Evolutionary conservation across 495 filamentous ascomycete genomes (phyloP).

Genomic region (Penicillium coprophilum): DNA sequence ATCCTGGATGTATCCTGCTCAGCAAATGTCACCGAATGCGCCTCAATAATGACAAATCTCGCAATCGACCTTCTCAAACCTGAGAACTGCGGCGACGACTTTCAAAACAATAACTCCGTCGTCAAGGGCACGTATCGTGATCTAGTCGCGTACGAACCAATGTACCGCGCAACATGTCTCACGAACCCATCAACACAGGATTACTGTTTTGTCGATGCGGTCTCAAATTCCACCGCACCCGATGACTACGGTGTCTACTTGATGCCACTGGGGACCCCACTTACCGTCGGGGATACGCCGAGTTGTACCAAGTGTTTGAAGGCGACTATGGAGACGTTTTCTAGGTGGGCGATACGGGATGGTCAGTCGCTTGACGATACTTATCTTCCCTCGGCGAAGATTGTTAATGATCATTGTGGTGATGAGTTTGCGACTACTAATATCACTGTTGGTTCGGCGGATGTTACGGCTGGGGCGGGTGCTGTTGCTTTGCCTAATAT

Average conservation of each 20-base stretch:
- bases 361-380: constrained; percentile 55
- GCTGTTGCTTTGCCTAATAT: constrained; percentile 4
- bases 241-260: constrained; percentile 78
- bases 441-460: constrained; percentile 44
- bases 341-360: constrained; percentile 57
- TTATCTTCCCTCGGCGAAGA: constrained; percentile 62
- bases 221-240: constrained; percentile 67
- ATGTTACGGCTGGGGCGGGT: constrained; percentile 18
- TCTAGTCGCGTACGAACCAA: constrained; percentile 67
- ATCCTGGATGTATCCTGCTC: constrained; percentile 71
- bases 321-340: constrained; percentile 69
- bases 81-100: constrained; percentile 71
- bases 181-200: constrained; percentile 45
- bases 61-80: constrained; percentile 56
- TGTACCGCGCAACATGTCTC: constrained; percentile 80
- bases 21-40: constrained; percentile 59
- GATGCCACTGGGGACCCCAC: constrained; percentile 70
- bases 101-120: constrained; percentile 58
- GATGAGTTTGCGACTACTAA: constrained; percentile 59
- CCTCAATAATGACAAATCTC: constrained; percentile 54
- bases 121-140: constrained; percentile 73
- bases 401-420: constrained; percentile 66
- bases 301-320: constrained; percentile 69
- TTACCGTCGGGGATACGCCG: constrained; percentile 62
- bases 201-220: constrained; percentile 76